phyloP scores from a whole-genome alignment of 1,284 basidiomycete species.

The Sanguinoderma infundibulare region DNA sequence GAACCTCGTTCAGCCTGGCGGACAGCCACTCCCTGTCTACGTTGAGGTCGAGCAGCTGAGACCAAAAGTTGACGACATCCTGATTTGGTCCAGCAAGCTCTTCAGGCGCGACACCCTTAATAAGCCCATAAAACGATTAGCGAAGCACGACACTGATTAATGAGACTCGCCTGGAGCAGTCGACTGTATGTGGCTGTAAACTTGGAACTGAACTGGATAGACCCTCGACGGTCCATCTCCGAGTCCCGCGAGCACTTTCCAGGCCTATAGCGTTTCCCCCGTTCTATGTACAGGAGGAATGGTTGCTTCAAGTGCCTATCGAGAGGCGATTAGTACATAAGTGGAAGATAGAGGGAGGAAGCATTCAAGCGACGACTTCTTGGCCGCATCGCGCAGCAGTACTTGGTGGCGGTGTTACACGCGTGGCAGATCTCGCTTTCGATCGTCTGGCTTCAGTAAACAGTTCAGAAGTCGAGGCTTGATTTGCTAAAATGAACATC shows the following conservation, averaged over 20 bases:
- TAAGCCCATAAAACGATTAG: not conserved
- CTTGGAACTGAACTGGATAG: slow-evolving; percentile 39
- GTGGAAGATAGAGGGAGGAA: not conserved
- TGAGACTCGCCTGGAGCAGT: slow-evolving; percentile 41
- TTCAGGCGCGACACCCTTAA: slow-evolving; percentile 42
- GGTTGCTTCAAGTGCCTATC: too few relatives aligned
- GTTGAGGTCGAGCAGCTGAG: slow-evolving; percentile 51
- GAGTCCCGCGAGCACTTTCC: not conserved
- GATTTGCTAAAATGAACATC: too few relatives aligned
- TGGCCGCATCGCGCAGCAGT: not conserved
- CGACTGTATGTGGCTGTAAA: slow-evolving; percentile 47
- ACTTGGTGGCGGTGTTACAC: not conserved
- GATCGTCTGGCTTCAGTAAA: not conserved
- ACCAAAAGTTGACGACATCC: slow-evolving; percentile 45
- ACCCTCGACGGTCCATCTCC: slow-evolving; percentile 24
- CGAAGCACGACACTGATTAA: not conserved
- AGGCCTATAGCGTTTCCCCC: too few relatives aligned
- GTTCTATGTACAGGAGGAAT: not conserved
- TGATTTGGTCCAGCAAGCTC: slow-evolving; percentile 39
- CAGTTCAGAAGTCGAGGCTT: too few relatives aligned
- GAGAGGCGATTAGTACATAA: too few relatives aligned
- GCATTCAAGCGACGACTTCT: too few relatives aligned
- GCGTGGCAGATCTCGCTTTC: not conserved
- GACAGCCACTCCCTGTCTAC: slow-evolving; percentile 51
- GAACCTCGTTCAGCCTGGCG: slow-evolving; percentile 33